Conservation (phyloP, 176 grass and related monocot species). For the Carex myosuroides region DNA sequence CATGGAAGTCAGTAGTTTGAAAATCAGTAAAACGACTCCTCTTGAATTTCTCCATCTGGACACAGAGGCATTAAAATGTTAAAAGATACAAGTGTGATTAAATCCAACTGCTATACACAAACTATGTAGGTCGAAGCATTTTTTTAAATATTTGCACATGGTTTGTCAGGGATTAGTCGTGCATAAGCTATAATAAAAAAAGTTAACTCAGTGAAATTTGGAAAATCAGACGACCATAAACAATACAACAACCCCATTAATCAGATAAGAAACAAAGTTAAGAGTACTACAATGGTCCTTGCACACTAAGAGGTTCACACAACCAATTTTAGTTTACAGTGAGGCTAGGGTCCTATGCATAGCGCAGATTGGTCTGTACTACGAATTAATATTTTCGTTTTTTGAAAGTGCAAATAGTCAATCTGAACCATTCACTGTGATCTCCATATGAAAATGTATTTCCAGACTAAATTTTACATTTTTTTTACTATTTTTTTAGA, state of each 20-base stretch:
- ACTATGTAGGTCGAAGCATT: background rate
- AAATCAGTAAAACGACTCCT: background rate
- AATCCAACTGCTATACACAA: background rate
- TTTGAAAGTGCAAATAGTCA: too few species aligned
- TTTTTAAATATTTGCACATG: background rate
- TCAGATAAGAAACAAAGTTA: background rate
- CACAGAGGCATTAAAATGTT: background rate
- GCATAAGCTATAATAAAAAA: background rate
- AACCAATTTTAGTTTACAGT: background rate
- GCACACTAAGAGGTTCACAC: background rate
- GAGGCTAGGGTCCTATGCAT: too few species aligned
- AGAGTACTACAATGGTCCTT: background rate
- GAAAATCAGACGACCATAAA: background rate
- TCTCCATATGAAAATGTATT: too few species aligned
- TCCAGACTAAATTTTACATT: too few species aligned
- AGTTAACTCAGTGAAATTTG: background rate
- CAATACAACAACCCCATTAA: background rate
- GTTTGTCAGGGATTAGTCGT: background rate
- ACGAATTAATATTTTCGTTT: too few species aligned
- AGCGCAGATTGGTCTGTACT: too few species aligned
- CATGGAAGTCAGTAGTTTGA: background rate
- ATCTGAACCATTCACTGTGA: too few species aligned
- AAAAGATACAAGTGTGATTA: background rate
- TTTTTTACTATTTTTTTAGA: too few species aligned
- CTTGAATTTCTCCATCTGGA: conserved; percentile 30